Percentiles rank a stretch among this genome's conserved stretches.
These are phyloP conservation scores for Fistulina hepatica DNA, from an alignment of 1,284 basidiomycete species.

Conservation along the genomic window DNA sequence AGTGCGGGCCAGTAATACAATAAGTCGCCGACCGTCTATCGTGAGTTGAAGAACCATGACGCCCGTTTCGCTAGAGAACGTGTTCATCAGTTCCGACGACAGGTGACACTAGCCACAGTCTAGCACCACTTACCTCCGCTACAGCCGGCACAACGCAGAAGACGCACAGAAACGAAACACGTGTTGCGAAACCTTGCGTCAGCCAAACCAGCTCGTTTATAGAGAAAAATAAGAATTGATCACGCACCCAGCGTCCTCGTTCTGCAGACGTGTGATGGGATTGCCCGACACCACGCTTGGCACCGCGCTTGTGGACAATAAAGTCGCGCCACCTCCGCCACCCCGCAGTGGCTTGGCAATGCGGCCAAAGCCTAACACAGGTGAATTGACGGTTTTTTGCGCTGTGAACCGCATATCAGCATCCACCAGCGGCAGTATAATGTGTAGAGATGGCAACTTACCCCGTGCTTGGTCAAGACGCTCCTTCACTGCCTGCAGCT, in stretches of 20 bases:
- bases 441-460: conserved; percentile 28
- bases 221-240: too few species aligned
- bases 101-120: too few species aligned
- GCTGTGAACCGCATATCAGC: conserved; percentile 33
- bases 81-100: too few species aligned
- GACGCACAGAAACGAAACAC: conserved; percentile 12
- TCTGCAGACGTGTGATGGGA: conserved; percentile 62
- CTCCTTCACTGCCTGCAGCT: conserved; percentile 85
- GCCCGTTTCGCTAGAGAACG: conserved; percentile 75
- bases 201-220: conserved; percentile 11
- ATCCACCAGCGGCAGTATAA: conserved; percentile 10
- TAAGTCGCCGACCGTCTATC: conserved; percentile 28
- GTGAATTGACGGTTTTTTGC: conserved; percentile 61
- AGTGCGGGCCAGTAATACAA: conserved; percentile 13
- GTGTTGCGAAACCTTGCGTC: conserved; percentile 12
- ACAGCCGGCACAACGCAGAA: conserved; percentile 16
- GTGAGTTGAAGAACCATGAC: conserved; percentile 81
- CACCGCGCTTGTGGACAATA: too few species aligned
- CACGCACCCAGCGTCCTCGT: conserved; percentile 69
- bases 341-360: conserved; percentile 96
- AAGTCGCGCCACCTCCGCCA: too few species aligned
- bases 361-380: conserved; percentile 76
- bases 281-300: too few species aligned
- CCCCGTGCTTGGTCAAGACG: conserved; percentile 86
- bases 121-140: too few species aligned